phyloP scores from a whole-genome alignment of 139 green algal species.

The Limnomonas spitsbergensis region DNA sequence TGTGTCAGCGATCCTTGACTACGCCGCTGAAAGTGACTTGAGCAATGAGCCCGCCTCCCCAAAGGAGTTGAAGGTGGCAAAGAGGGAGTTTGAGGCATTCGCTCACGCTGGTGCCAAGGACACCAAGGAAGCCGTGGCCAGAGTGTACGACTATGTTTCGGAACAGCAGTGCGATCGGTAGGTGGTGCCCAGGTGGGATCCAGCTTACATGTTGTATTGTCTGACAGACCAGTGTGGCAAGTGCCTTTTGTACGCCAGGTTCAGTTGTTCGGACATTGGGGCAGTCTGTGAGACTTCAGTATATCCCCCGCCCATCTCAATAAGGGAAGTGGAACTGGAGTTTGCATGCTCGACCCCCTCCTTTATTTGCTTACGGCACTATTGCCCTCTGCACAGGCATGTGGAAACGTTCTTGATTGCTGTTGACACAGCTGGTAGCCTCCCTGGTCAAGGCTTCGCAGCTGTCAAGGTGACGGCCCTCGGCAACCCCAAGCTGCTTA shows the following conservation, averaged over 20 bases:
- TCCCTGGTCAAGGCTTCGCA: constrained; percentile 66
- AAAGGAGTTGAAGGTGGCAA: background rate
- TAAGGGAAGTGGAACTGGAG: too few species aligned
- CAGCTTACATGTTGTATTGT: too few species aligned
- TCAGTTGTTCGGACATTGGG: too few species aligned
- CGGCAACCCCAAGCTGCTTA: constrained; percentile 75
- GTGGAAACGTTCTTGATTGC: constrained; percentile 52
- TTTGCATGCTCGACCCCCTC: background rate
- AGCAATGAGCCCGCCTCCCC: background rate
- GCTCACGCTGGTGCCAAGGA: background rate
- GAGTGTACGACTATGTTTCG: constrained; percentile 68
- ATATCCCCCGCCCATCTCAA: too few species aligned
- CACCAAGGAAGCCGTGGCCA: constrained; percentile 29
- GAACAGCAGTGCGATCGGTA: constrained; percentile 66
- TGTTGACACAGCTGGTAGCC: constrained; percentile 58
- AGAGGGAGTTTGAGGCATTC: background rate
- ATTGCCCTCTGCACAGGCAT: constrained; percentile 22
- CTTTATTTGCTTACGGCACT: background rate
- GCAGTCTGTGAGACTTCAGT: too few species aligned
- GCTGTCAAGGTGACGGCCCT: constrained; percentile 87
- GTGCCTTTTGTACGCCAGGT: too few species aligned
- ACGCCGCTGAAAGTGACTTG: constrained; percentile 57
- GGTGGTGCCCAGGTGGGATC: too few species aligned
- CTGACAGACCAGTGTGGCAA: too few species aligned
- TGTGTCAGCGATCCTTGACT: constrained; percentile 58